Conservation (phyloP, 2,329 filamentous ascomycete genomes). For the Alternaria alternata region DNA sequence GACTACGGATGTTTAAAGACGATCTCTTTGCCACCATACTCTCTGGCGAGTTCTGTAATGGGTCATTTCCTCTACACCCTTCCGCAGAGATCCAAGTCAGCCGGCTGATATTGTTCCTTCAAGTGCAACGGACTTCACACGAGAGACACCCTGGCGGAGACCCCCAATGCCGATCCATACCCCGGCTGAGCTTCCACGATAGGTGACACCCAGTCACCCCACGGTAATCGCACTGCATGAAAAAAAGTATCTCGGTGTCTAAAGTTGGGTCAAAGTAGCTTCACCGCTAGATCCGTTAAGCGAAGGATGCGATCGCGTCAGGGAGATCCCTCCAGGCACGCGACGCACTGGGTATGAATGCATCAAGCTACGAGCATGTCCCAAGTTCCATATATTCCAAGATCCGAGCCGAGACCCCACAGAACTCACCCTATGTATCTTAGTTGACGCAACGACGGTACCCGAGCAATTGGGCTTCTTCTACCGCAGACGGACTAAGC, state of each 20-base stretch:
- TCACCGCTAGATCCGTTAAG: constrained; percentile 21
- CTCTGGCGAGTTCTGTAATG: constrained; percentile 6
- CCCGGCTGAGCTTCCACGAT: constrained; percentile 11
- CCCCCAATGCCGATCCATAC: constrained; percentile 25
- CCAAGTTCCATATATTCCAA: constrained; percentile 5
- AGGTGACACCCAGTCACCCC: constrained; percentile 6
- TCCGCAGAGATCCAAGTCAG: constrained; percentile 3
- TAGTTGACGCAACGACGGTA: constrained; percentile 8
- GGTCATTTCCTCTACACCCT: constrained; percentile 7
- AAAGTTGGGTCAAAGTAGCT: constrained; percentile 12
- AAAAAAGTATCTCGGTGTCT: constrained; percentile 16
- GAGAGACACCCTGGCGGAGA: constrained; percentile 21
- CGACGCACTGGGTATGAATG: constrained; percentile 27
- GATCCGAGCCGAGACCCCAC: not conserved
- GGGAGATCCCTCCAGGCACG: constrained; percentile 26
- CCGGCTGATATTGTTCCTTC: constrained; percentile 6
- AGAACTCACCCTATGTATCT: constrained; percentile 2
- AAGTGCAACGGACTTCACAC: constrained; percentile 8
- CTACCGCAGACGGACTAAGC: constrained; percentile 7
- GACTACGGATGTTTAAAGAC: constrained; percentile 26
- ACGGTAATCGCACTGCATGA: constrained; percentile 11
- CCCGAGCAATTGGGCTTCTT: constrained; percentile 4
- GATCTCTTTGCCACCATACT: constrained; percentile 38
- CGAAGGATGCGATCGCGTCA: constrained; percentile 23
- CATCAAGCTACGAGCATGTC: constrained; percentile 15